These are phyloP conservation scores for Russula earlei DNA, from an alignment of 768 basidiomycete species.

Conservation along the genomic window DNA sequence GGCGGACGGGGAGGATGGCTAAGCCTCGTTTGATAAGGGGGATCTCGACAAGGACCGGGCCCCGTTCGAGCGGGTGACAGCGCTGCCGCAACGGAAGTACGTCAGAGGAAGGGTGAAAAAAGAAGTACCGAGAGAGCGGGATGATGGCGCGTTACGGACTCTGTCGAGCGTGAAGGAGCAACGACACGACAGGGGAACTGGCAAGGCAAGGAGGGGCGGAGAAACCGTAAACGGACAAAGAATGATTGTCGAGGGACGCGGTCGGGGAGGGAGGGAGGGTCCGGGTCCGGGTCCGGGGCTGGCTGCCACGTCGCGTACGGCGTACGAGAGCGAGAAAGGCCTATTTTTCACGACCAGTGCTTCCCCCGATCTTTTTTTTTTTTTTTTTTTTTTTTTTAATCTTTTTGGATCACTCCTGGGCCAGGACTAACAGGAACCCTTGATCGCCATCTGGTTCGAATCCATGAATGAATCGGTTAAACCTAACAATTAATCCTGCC, in stretches of 20 bases:
- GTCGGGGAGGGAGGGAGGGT: conserved; percentile 2
- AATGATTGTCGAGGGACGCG: conserved; percentile 18
- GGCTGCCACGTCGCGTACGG: too few species aligned
- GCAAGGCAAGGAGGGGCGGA: conserved; percentile 9
- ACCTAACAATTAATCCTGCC: neutral
- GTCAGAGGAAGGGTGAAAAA: conserved; percentile 4
- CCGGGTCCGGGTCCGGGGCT: conserved; percentile 15
- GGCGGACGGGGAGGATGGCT: neutral
- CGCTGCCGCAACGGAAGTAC: conserved; percentile 10
- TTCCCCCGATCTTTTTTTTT: neutral
- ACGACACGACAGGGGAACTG: conserved; percentile 1
- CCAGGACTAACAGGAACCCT: neutral
- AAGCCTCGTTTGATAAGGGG: neutral
- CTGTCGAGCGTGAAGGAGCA: neutral
- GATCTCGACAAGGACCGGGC: conserved; percentile 5
- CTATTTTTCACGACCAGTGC: too few species aligned
- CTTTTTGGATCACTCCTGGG: neutral
- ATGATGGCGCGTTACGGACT: conserved; percentile 6
- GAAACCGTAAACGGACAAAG: conserved; percentile 14
- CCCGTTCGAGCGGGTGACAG: conserved; percentile 14
- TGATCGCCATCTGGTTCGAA: conserved; percentile 4
- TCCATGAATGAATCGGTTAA: neutral
- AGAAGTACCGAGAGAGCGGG: neutral
- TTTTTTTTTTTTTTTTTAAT: neutral
- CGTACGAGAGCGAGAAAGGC: too few species aligned